phyloP scores from a whole-genome alignment of 148 eudicot species.

The Drosera capensis region DNA sequence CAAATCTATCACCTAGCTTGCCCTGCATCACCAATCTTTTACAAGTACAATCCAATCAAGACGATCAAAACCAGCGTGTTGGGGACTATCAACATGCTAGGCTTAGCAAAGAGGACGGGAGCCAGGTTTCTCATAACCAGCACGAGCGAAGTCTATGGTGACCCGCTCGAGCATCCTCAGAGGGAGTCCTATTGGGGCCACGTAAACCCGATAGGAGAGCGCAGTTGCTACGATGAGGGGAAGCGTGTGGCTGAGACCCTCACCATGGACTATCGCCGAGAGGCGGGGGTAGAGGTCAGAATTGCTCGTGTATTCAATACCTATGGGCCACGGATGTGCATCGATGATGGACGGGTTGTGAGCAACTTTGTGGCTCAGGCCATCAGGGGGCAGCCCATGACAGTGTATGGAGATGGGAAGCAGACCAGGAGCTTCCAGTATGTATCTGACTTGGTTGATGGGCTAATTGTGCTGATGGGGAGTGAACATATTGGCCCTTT shows the following conservation, averaged over 20 bases:
- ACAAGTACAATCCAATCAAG: conserved; percentile 19
- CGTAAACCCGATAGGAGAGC: conserved; percentile 70
- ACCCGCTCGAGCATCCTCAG: conserved; percentile 86
- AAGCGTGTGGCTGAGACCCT: conserved; percentile 77
- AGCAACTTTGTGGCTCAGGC: conserved; percentile 99
- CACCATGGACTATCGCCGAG: conserved; percentile 88
- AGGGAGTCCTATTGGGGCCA: conserved; percentile 89
- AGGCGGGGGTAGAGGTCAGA: conserved; percentile 78
- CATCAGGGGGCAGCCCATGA: conserved; percentile 81
- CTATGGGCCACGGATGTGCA: conserved; percentile 90
- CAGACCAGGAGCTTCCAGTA: conserved; percentile 95
- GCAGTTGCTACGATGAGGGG: conserved; percentile 87
- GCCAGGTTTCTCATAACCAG: conserved; percentile 76
- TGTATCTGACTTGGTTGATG: conserved; percentile 95
- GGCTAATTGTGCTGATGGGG: conserved; percentile 91
- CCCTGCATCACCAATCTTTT: conserved; percentile 30
- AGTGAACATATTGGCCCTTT: conserved; percentile 97
- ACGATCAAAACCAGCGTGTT: neutral
- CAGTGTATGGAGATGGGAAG: conserved; percentile 95
- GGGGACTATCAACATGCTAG: conserved; percentile 14
- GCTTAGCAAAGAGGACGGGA: conserved; percentile 71
- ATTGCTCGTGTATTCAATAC: conserved; percentile 97
- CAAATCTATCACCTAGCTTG: conserved; percentile 31
- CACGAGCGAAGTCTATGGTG: conserved; percentile 85
- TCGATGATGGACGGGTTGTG: conserved; percentile 88